phyloP scores from a whole-genome alignment of 768 basidiomycete genomes.

The Xerocomus spinulosus region DNA sequence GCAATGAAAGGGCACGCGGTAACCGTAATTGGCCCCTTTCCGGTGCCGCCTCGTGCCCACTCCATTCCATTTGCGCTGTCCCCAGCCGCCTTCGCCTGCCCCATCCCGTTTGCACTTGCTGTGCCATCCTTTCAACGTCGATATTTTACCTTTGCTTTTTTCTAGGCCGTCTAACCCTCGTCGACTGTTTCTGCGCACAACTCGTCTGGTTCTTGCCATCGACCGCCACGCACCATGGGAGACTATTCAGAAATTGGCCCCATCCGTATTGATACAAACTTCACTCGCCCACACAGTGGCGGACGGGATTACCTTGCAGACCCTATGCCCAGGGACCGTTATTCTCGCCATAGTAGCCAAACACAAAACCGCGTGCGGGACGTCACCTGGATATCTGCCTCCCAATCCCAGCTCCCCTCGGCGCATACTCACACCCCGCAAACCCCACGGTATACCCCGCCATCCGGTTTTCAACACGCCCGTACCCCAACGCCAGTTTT shows the following conservation, averaged over 20 bases:
- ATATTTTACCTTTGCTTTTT: not conserved
- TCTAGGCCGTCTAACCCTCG: not conserved
- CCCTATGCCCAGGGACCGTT: conserved; percentile 22
- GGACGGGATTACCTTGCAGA: conserved; percentile 27
- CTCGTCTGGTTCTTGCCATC: not conserved
- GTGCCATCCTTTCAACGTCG: conserved; percentile 9
- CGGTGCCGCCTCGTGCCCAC: conserved; percentile 29
- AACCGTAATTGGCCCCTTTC: conserved; percentile 22
- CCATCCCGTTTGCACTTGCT: conserved; percentile 26
- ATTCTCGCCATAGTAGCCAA: conserved; percentile 29
- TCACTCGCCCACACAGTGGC: conserved; percentile 23
- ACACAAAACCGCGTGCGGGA: conserved; percentile 24
- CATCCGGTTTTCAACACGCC: conserved; percentile 18
- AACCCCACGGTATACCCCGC: conserved; percentile 20
- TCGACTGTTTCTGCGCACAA: not conserved
- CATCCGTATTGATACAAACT: conserved; percentile 30
- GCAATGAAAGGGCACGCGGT: conserved; percentile 10
- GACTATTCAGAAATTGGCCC: conserved; percentile 22
- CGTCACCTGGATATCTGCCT: conserved; percentile 30
- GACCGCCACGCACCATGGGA: conserved; percentile 15
- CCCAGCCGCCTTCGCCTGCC: conserved; percentile 14
- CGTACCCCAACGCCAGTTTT: conserved; percentile 26
- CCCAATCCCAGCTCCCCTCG: conserved; percentile 25
- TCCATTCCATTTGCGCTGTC: conserved; percentile 17
- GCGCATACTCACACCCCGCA: conserved; percentile 28